These are phyloP conservation scores for Iberis pinnata DNA, from an alignment of 345 rosid genomes.

Conservation along the genomic window DNA sequence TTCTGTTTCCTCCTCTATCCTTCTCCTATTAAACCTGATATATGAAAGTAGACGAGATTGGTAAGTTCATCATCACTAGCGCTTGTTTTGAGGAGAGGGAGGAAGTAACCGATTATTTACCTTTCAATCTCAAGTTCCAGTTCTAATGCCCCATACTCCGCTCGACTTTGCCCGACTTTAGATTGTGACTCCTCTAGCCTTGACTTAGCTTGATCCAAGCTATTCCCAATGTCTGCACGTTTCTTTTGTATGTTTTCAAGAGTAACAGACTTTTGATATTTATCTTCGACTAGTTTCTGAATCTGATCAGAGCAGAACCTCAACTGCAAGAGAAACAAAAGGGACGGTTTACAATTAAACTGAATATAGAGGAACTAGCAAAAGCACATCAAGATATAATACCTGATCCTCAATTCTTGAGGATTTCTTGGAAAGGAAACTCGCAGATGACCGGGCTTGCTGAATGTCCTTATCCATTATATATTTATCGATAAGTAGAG, in stretches of 20 bases:
- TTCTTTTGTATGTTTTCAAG: conserved; percentile 58
- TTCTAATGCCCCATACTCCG: conserved; percentile 45
- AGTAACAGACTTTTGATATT: conserved; percentile 39
- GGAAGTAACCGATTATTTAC: conserved; percentile 34
- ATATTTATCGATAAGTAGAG: conserved; percentile 52
- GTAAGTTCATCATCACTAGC: conserved; percentile 9
- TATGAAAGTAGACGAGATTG: conserved; percentile 5
- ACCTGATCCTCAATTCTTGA: conserved; percentile 89
- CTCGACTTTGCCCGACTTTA: conserved; percentile 50
- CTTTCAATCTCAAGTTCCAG: conserved; percentile 65
- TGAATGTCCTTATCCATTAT: conserved; percentile 64
- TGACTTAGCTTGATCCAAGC: conserved; percentile 59
- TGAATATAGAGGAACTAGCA: background rate
- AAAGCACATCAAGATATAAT: conserved; percentile 13
- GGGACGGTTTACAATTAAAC: background rate
- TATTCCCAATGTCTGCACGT: conserved; percentile 47
- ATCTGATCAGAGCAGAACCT: conserved; percentile 56
- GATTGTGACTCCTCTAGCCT: conserved; percentile 57
- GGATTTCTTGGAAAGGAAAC: conserved; percentile 57
- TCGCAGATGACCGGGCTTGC: conserved; percentile 56
- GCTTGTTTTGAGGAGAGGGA: background rate
- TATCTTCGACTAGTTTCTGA: conserved; percentile 67
- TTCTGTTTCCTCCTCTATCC: conserved; percentile 74
- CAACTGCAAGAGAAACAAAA: conserved; percentile 47
- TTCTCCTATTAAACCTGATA: conserved; percentile 64